Base-by-base conservation (phyloP, 2,329 filamentous ascomycete species). In the Colletotrichum godetiae region DNA sequence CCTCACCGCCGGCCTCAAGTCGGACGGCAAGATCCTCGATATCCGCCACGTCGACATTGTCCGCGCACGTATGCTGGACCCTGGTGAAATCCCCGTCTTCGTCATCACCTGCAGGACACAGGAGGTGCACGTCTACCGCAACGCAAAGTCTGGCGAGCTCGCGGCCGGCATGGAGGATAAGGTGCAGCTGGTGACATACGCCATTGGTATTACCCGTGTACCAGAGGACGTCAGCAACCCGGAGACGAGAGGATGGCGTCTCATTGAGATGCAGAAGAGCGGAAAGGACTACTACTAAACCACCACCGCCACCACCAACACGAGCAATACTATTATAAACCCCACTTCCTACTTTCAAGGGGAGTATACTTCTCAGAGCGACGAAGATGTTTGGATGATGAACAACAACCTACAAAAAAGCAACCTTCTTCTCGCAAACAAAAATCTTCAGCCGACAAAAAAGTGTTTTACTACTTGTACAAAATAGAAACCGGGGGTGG, bases 201-300 rank as follows among this genome's bases (percentile, higher is more conserved):
- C 96, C 75, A 98, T 99, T 78, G 97, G 97, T 78, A 93, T 99
- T 74, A 99, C 97, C 4, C 89, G 97, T 76, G 92, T 97, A 73
- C 92, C 97, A 2, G 97, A 99, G 81, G 97, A 99, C 78, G 96
- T 98, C 77, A 96, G 92, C 87, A 98, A 99, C 83, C 94, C 95
- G 2, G 97, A 99, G 86, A 99, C 97, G 12, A 90, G 95, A 80
- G 97, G 97, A 37, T 99, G 97, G 97, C 92, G 96, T 79, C 87
- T 99, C 83, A 98, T 99, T 81, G 97, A 99, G 86, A 91, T 99
- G 87, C 97, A 99, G 84, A 99, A 99, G 92, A 97, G 95, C 83
- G 96, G 94, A 68, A 91, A 97, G 80, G 97, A 99, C 85, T 98
- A 89, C 83, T 89, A 90, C 77, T 91, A 84, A 85, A 49, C 22